Evolutionary conservation across 805 yeast species (phyloP).

Genomic region (Monosporozyma unispora): DNA sequence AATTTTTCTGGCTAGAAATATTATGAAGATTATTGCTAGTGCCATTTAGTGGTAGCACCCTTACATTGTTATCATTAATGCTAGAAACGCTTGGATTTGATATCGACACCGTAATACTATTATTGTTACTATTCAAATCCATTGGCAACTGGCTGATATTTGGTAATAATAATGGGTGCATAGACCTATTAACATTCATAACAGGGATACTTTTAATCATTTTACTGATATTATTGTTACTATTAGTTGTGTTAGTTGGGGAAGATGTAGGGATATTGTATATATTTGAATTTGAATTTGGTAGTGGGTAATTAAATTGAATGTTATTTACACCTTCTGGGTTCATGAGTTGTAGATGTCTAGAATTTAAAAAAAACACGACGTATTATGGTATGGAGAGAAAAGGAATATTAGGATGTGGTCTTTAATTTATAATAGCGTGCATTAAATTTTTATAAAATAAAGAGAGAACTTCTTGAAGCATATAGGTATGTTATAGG

Average conservation of each 20-base stretch:
- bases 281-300: background rate
- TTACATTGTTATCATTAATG: background rate
- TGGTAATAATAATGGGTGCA: conserved; percentile 9
- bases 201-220: conserved; percentile 4
- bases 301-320: background rate
- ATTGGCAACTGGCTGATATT: background rate
- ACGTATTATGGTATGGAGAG: too few species aligned
- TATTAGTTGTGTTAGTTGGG: background rate
- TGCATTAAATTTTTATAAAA: background rate
- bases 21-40: background rate
- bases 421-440: background rate
- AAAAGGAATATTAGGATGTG: background rate
- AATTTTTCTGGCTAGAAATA: background rate
- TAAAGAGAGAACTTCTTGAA: too few species aligned
- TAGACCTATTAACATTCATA: conserved; percentile 5
- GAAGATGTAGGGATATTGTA: background rate
- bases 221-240: background rate
- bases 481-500: too few species aligned
- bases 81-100: background rate
- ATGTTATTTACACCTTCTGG: background rate
- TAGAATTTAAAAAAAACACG: background rate
- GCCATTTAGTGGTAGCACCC: background rate
- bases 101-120: background rate
- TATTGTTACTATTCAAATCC: background rate
- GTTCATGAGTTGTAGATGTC: background rate